A percentile compares a stretch with the other conserved stretches of the same genome.
phyloP scores from a whole-genome alignment of 305 asterid genomes.

The Fraxinus baroniana region DNA sequence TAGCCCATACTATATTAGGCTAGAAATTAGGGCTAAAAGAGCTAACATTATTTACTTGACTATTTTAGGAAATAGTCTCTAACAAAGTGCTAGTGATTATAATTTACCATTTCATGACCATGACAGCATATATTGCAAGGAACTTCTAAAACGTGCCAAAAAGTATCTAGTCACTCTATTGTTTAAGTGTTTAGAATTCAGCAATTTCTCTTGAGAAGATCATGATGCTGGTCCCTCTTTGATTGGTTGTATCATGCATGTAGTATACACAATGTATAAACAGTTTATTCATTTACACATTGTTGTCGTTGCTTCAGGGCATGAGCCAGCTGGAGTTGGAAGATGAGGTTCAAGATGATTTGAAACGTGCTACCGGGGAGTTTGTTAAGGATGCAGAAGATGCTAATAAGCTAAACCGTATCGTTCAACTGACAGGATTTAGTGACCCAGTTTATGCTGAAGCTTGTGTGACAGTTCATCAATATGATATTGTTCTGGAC shows the following conservation, averaged over 20 bases:
- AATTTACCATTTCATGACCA: background rate
- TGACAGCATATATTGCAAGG: background rate
- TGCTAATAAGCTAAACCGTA: slow-evolving; percentile 48
- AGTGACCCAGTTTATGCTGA: slow-evolving; percentile 55
- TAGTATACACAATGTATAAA: background rate
- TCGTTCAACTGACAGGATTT: slow-evolving; percentile 51
- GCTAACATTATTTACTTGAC: too few relatives aligned
- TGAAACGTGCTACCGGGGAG: slow-evolving; percentile 60
- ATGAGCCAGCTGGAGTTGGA: slow-evolving; percentile 60
- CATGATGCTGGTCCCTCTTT: background rate
- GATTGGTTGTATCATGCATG: background rate
- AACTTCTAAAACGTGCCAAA: background rate
- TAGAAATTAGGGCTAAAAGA: too few relatives aligned
- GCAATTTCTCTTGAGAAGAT: background rate
- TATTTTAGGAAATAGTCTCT: too few relatives aligned
- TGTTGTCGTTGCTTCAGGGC: slow-evolving; percentile 31
- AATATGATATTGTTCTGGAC: slow-evolving; percentile 53
- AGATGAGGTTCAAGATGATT: slow-evolving; percentile 53
- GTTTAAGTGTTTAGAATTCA: background rate
- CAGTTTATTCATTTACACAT: background rate
- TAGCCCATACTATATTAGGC: too few relatives aligned
- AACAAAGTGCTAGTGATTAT: background rate
- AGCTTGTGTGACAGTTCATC: slow-evolving; percentile 55
- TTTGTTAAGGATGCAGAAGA: slow-evolving; percentile 46
- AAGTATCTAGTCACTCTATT: background rate